Base-by-base conservation (phyloP, 2,329 filamentous ascomycete genomes). In the Metarhizium anisopliae region DNA sequence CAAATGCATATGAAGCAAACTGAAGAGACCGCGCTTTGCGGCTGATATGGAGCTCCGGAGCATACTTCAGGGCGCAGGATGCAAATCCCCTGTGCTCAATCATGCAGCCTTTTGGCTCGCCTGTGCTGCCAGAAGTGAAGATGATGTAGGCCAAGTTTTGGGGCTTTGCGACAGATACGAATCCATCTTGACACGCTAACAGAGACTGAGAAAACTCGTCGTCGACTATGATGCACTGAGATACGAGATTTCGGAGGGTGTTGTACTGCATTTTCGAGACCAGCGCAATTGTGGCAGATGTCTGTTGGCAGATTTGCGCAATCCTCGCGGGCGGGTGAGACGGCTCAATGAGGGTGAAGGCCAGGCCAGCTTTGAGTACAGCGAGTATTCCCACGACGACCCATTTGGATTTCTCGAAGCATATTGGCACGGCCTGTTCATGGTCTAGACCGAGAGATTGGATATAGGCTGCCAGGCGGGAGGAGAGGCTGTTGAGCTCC, bases 361-460 rank as follows among this genome's bases (percentile, higher is more conserved):
- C 56, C 4, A 50, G 56, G 11, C 62, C 61, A 2, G 62, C 58
- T 38, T 61, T 58, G 18, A 62, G 47, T 2, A 64, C 54, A 2
- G 56, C 62, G 2, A 64, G 47, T 47, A 57, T 59, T 4, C 59
- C 47, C 14, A 64, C 59, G 14, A 60, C 43, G 4, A 56, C 57
- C 61, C 60, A 64, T 35, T 59, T 59, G 2, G 68, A 70, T 57
- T 71, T 72, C 43, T 59, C 57, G 30, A 59, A 55, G 13, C 38
- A 40, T 40, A 40, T 4, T 11, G 38, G 38, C 1, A 40, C 14
- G 13, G 13, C 13, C 8, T 11, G 7, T 11, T 40, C 38, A 4
- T 7, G 38, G 14, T 11, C 38, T 11, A n/a, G 7, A 5, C 38
- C 38, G 5, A 14, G 38, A 11, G 38, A 40, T 11, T 7, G 7